Base-by-base conservation (phyloP, 495 filamentous ascomycete genomes). In the Daldinia bambusicola region DNA sequence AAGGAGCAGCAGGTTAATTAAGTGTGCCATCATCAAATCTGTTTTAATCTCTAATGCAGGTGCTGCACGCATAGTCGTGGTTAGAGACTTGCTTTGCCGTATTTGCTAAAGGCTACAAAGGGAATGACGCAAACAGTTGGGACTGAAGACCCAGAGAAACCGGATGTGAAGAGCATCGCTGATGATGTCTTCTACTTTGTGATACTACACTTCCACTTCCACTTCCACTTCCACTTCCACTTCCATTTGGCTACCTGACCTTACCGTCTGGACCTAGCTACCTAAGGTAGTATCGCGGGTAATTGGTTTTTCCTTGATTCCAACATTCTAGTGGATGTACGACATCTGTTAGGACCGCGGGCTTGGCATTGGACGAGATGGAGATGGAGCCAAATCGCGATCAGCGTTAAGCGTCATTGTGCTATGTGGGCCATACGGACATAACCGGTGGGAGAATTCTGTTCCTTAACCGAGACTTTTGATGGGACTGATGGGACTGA, bases 371-470 rank as follows among this genome's bases (percentile, higher is more conserved):
- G 8, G 20, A 40, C 20, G 36, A 60, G 9, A 56, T 41, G 32
- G 3, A n/a, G 22, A 53, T 68, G 64, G 30, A 72, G 40, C 55
- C 1, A 65, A 72, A 72, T 69, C 70, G 55, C 34, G 70, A 67
- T 66, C 61, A 66, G 55, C 65, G 16, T 57, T 16, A 63, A 66
- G 55, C 65, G 16, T 57, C 26, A 63, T 58, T 14, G n/a, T 57
- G 9, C 7, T 32, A 53, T 32, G 14, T 57, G 22, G 50, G 36
- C 18, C 59, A 31, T 38, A 66, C 61, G 57, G 70, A 50, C 58
- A 69, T 73, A 69, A 61, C 61, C 66, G 61, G 65, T 62, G 65
- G 69, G 69, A 72, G 58, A 67, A 67, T 61, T 71, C 30, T 55
- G 14, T 55, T 53, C 61, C 37, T 36, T 63, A 63, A 67, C 61